Conservation (phyloP, 2,329 filamentous ascomycete species). For the Fusarium staphyleae region DNA sequence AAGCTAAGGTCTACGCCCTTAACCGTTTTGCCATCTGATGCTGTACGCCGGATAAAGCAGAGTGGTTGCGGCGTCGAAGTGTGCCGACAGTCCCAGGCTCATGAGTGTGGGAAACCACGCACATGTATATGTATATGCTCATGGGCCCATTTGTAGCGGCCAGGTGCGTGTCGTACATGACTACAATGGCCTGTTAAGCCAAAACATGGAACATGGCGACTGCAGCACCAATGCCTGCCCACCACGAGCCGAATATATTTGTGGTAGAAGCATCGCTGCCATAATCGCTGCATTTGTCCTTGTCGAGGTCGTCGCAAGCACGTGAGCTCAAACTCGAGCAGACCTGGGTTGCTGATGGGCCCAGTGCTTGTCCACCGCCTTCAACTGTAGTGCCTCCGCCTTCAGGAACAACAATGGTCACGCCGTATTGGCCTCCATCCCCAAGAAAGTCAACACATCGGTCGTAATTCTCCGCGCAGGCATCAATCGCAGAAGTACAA, state of each 20-base stretch:
- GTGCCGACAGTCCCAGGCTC: no score
- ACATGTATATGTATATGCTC: not conserved
- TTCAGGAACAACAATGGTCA: conserved; percentile 64
- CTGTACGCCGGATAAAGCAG: not conserved
- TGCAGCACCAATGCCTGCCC: conserved; percentile 19
- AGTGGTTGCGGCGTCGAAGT: no score
- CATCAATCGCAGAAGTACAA: conserved; percentile 59
- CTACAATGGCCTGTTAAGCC: conserved; percentile 9
- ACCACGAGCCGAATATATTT: conserved; percentile 11
- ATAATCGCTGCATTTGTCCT: conserved; percentile 48
- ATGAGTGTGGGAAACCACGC: no score
- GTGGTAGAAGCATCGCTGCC: conserved; percentile 27
- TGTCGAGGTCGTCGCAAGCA: conserved; percentile 57
- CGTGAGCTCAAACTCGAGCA: conserved; percentile 62
- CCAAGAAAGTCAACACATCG: conserved; percentile 60
- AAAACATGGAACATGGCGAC: conserved; percentile 23
- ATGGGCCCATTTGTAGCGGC: not conserved
- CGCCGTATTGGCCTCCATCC: conserved; percentile 53
- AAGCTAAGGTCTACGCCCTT: not conserved
- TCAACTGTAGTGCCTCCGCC: conserved; percentile 61
- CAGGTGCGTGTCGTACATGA: not conserved
- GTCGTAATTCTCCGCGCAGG: conserved; percentile 62
- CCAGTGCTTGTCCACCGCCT: conserved; percentile 50
- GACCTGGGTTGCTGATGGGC: conserved; percentile 58
- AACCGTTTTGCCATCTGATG: not conserved